Percentiles rank a stretch among this genome's conserved stretches.
Conservation (phyloP, 345 rosid genomes). For the Eucalyptus camaldulensis region DNA sequence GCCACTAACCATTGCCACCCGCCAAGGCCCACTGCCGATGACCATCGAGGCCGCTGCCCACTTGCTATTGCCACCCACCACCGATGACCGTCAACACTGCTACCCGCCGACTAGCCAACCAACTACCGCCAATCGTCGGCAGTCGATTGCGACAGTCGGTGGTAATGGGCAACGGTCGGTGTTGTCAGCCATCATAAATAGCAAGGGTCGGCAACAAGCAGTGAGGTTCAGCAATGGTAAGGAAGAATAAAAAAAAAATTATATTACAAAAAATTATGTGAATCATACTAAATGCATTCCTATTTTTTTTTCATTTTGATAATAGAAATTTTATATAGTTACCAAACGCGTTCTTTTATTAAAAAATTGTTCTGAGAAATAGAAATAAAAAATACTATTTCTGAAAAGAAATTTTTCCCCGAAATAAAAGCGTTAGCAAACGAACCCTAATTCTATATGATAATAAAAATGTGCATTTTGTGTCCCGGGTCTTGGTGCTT, state of each 20-base stretch:
- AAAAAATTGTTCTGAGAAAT: accelerated
- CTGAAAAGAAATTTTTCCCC: accelerated
- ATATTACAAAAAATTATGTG: accelerated
- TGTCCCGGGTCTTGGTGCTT: accelerated
- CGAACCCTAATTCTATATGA: accelerated
- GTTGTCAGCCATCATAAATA: accelerated
- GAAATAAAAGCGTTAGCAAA: accelerated
- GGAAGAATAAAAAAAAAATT: no score
- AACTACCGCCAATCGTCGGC: accelerated
- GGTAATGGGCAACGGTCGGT: accelerated
- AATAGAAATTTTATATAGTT: no score
- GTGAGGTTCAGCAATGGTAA: accelerated
- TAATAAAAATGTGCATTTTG: background rate
- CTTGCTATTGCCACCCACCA: accelerated
- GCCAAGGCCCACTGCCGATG: accelerated
- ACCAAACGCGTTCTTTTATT: no score
- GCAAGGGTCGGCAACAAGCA: accelerated
- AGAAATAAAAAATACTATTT: no score
- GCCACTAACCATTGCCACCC: accelerated
- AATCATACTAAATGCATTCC: accelerated
- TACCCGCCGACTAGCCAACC: accelerated
- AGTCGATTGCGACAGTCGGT: accelerated
- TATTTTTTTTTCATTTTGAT: no score
- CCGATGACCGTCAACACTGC: accelerated
- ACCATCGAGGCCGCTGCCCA: accelerated